These are phyloP conservation scores for Mortierella sp. DNA, from an alignment of 371 early-diverging fungal genomes.

Conservation along the genomic window DNA sequence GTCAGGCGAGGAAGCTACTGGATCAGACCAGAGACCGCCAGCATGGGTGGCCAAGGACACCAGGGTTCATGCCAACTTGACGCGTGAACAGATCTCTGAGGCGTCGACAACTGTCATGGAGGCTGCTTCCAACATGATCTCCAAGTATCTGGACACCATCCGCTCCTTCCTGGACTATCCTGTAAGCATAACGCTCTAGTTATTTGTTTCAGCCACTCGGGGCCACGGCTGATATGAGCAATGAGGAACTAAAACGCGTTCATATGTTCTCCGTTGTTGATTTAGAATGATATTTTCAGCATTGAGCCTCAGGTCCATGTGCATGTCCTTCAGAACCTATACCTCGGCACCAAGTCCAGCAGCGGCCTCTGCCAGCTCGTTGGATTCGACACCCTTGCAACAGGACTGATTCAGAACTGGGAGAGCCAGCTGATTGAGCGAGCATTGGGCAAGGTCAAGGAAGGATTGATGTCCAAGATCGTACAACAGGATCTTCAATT, in stretches of 20 bases:
- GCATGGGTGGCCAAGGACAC: slow-evolving; percentile 43
- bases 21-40: slow-evolving; percentile 14
- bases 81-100: slow-evolving; percentile 26
- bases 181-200: slow-evolving; percentile 9
- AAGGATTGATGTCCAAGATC: slow-evolving; percentile 27
- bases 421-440: slow-evolving; percentile 37
- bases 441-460: slow-evolving; percentile 25
- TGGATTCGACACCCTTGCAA: slow-evolving; percentile 41
- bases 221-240: too few species aligned
- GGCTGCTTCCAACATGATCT: slow-evolving; percentile 28
- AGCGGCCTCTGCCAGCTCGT: slow-evolving; percentile 38
- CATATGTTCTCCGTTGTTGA: not conserved
- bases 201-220: not conserved
- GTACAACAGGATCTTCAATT: slow-evolving; percentile 20
- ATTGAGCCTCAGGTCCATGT: slow-evolving; percentile 46
- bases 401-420: slow-evolving; percentile 49
- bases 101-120: slow-evolving; percentile 38
- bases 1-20: not conserved
- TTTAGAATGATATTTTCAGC: slow-evolving; percentile 41
- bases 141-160: slow-evolving; percentile 41
- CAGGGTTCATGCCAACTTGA: slow-evolving; percentile 32
- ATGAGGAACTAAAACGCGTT: not conserved
- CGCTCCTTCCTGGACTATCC: slow-evolving; percentile 53
- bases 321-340: slow-evolving; percentile 42
- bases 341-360: slow-evolving; percentile 31